Evolutionary conservation across 805 yeast species (phyloP).

Genomic region (Sugiyamaella marilandica): DNA sequence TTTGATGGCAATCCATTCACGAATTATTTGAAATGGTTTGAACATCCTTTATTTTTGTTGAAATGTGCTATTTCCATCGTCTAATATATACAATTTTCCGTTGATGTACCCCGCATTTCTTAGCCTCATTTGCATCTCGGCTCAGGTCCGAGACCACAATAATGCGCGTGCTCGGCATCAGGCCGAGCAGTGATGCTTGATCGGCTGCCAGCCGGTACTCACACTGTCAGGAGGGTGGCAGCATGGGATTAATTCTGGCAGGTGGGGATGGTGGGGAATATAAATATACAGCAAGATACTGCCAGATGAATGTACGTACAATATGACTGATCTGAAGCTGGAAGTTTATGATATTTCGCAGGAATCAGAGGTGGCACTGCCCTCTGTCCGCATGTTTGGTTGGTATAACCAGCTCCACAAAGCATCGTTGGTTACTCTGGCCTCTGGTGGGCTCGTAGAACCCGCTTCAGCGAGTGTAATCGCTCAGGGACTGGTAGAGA

Average conservation of each 20-base stretch:
- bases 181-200: neutral
- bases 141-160: neutral
- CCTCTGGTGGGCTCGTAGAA: constrained; percentile 6
- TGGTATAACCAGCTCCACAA: constrained; percentile 11
- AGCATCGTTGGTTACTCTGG: constrained; percentile 8
- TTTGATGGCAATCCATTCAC: constrained; percentile 1
- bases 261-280: neutral
- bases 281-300: neutral
- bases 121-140: neutral
- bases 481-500: constrained; percentile 9
- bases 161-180: neutral
- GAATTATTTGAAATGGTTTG: neutral
- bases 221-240: neutral
- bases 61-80: neutral
- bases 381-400: constrained; percentile 4
- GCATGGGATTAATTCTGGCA: neutral
- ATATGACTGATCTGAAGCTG: neutral
- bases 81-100: neutral
- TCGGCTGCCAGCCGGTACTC: neutral
- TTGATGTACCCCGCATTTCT: neutral
- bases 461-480: constrained; percentile 3
- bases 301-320: neutral
- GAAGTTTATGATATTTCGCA: constrained; percentile 7
- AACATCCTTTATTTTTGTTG: neutral
- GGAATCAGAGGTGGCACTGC: constrained; percentile 9